phyloP scores from a whole-genome alignment of 148 eudicot species.

The Chenopodium album region DNA sequence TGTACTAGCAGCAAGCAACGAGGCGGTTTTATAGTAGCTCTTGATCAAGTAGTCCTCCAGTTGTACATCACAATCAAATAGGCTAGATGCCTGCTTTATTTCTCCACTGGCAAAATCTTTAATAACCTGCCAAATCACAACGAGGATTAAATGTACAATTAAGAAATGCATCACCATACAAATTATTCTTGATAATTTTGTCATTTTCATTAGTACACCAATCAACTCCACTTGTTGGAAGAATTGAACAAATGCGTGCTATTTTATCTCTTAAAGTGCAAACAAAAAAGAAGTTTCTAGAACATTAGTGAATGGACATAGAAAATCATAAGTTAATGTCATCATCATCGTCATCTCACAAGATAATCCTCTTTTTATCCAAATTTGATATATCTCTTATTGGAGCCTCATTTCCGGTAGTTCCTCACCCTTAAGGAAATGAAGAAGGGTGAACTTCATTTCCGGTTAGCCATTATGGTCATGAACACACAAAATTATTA shows the following conservation, averaged over 20 bases:
- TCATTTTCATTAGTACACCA: not conserved
- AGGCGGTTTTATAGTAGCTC: conserved; percentile 94
- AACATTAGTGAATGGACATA: not conserved
- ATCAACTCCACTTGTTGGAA: not conserved
- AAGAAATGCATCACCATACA: not conserved
- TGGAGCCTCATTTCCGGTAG: not conserved
- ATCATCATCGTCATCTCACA: not conserved
- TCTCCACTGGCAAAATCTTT: conserved; percentile 98
- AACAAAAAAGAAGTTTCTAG: not conserved
- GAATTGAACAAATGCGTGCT: not conserved
- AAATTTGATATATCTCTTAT: not conserved
- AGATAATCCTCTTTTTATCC: not conserved
- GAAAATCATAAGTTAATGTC: too few relatives aligned
- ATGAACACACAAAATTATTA: not conserved
- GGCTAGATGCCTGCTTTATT: conserved; percentile 89
- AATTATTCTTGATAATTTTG: not conserved
- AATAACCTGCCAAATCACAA: conserved; percentile 58
- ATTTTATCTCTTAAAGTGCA: not conserved
- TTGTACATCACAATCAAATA: conserved; percentile 74
- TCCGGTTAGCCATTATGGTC: not conserved
- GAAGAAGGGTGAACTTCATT: not conserved
- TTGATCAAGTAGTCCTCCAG: conserved; percentile 82
- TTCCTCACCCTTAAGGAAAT: not conserved
- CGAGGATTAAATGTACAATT: not conserved
- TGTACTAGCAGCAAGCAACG: conserved; percentile 89